phyloP scores from a whole-genome alignment of 2,329 filamentous ascomycete species.

The Curvularia sp. region DNA sequence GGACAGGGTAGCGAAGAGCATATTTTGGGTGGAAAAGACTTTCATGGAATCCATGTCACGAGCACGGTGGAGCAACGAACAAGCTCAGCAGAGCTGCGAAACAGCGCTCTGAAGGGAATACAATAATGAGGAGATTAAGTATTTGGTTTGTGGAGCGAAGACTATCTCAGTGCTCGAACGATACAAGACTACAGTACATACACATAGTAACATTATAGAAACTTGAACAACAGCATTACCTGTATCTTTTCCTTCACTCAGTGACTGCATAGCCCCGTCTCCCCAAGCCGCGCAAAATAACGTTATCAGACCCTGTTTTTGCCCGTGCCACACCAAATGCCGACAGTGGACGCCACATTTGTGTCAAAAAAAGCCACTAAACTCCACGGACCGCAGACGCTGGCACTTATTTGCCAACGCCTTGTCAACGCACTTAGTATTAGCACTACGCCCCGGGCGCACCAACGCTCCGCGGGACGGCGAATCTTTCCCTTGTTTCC shows the following conservation, averaged over 20 bases:
- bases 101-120: not conserved
- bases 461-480: no score
- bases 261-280: not conserved
- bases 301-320: not conserved
- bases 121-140: not conserved
- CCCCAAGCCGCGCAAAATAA: not conserved
- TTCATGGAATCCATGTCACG: slow-evolving; percentile 10
- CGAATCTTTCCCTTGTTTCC: no score
- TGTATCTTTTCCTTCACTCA: not conserved
- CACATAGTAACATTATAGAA: not conserved
- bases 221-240: not conserved
- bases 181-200: not conserved
- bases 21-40: slow-evolving; percentile 10
- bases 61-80: slow-evolving; percentile 14
- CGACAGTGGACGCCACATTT: not conserved
- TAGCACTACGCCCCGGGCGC: no score
- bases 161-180: not conserved
- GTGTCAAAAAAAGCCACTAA: not conserved
- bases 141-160: not conserved
- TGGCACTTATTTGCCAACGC: no score
- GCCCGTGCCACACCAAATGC: not conserved
- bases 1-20: slow-evolving; percentile 14
- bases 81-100: not conserved
- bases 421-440: no score
- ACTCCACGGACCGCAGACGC: no score